Evolutionary conservation across 139 green algal species (phyloP).

Genomic region (Chlamydomonas applanata): DNA sequence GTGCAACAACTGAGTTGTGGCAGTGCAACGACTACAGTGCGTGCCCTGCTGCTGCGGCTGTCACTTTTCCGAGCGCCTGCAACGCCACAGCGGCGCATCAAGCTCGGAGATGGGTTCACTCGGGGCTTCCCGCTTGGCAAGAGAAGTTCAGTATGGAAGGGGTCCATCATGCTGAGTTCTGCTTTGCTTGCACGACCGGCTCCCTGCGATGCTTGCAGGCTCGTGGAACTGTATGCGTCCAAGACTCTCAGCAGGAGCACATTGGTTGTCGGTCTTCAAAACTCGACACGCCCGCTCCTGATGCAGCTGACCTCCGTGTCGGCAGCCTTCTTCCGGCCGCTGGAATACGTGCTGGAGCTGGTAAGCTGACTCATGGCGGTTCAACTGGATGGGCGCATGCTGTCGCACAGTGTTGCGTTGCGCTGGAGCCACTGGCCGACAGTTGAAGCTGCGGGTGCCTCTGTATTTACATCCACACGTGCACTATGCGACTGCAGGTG

Average conservation of each 20-base stretch:
- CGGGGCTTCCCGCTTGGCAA: neutral
- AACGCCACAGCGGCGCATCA: neutral
- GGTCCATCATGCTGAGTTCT: no score
- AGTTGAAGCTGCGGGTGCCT: neutral
- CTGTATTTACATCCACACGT: no score
- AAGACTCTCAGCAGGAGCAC: neutral
- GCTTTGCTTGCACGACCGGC: neutral
- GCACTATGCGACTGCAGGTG: neutral
- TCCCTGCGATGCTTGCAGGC: neutral
- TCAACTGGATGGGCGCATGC: neutral
- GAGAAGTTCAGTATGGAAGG: no score
- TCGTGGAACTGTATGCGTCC: neutral
- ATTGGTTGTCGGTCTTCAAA: neutral
- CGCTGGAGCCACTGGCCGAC: neutral
- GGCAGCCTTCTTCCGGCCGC: conserved; percentile 11
- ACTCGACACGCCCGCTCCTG: neutral
- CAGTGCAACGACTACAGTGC: no score
- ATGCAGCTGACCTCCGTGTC: neutral
- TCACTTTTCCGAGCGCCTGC: no score
- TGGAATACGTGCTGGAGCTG: conserved; percentile 5
- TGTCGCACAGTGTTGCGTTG: neutral
- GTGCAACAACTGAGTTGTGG: no score
- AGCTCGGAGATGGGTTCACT: neutral
- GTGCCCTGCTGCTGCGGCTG: no score
- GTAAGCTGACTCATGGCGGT: no score